Conservation (phyloP, 257 asterid species). For the Linderniella brevidens region DNA sequence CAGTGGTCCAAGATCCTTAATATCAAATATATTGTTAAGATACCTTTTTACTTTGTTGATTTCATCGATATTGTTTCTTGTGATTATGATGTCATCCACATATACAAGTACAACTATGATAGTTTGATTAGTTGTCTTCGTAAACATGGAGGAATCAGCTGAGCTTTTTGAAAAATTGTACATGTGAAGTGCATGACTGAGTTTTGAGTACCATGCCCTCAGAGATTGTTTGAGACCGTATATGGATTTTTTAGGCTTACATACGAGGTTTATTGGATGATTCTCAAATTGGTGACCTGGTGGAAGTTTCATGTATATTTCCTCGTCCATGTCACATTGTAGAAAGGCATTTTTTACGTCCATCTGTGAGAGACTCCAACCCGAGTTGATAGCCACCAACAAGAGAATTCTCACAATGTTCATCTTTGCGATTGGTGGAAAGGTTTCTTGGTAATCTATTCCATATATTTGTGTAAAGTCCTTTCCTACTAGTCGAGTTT, state of each 20-base stretch:
- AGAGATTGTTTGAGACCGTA: neutral
- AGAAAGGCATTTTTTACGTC: neutral
- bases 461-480: neutral
- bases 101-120: neutral
- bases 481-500: neutral
- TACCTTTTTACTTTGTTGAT: neutral
- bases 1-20: neutral
- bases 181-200: neutral
- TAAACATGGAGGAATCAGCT: neutral
- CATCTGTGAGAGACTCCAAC: neutral
- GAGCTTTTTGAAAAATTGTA: neutral
- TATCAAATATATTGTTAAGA: neutral
- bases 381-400: neutral
- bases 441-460: neutral
- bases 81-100: neutral
- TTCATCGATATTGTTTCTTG: neutral
- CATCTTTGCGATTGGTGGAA: neutral
- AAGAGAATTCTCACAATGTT: neutral
- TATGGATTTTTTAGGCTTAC: neutral
- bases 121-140: neutral
- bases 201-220: neutral
- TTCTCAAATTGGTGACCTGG: neutral
- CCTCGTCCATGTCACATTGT: neutral
- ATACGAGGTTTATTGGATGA: neutral
- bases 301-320: neutral